phyloP scores from a whole-genome alignment of 768 basidiomycete genomes.

The Suillus sp. region DNA sequence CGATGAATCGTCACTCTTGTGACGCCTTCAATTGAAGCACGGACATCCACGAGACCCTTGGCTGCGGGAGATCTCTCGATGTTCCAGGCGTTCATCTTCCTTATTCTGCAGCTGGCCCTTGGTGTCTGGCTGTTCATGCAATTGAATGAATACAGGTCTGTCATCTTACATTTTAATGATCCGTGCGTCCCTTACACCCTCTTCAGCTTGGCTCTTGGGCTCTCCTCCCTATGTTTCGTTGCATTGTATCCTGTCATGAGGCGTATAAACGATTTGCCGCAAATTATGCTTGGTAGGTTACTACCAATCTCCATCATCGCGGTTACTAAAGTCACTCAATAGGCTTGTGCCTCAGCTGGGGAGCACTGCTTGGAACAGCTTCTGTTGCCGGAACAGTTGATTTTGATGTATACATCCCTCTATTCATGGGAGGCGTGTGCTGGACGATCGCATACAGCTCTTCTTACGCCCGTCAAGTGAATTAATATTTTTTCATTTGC shows the following conservation, averaged over 20 bases:
- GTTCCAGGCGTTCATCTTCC: neutral
- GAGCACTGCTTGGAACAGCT: neutral
- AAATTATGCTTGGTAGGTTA: slow-evolving; percentile 30
- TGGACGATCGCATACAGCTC: neutral
- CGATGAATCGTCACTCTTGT: neutral
- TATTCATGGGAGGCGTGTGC: neutral
- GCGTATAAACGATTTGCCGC: slow-evolving; percentile 30
- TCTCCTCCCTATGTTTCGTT: neutral
- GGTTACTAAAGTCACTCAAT: neutral
- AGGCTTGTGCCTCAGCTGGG: slow-evolving; percentile 5
- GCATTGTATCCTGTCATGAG: slow-evolving; percentile 32
- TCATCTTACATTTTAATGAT: neutral
- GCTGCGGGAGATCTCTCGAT: neutral
- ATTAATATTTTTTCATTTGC: neutral
- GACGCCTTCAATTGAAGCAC: neutral
- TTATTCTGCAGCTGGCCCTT: neutral
- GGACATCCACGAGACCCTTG: neutral
- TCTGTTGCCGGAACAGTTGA: neutral
- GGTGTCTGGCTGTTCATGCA: neutral
- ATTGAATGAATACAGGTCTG: neutral
- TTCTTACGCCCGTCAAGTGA: slow-evolving; percentile 1
- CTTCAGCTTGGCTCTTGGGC: slow-evolving; percentile 2
- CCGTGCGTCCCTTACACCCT: neutral
- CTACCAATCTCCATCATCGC: slow-evolving; percentile 8
- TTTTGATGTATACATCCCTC: neutral